Evolutionary conservation across 2,329 filamentous ascomycete species (phyloP), one percentile per base, ranked within the genome.

Genomic region (Colletotrichum tamarilloi): DNA sequence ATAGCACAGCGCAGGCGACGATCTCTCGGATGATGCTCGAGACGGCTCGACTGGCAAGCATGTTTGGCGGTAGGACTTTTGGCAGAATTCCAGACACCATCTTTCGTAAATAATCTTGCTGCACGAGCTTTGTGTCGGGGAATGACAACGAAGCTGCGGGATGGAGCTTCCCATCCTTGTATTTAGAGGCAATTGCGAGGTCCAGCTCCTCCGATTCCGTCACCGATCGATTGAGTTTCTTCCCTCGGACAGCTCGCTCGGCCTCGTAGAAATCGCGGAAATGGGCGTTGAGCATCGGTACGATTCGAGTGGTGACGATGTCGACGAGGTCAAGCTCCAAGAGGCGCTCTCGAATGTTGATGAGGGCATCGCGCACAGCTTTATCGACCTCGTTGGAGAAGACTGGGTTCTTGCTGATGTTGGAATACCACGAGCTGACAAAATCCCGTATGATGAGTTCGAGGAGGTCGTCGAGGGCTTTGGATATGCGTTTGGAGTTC

Each of bases 171-270:
- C 96, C 96, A 81, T 97, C 93, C 67, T 90, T 92, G 82, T 97
- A 99, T 83, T 97, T 98, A 53, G 91, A 92, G n/a, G 97, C 97
- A 82, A 99, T 97, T 1, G 97, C 97, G 76, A 97, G 87, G 82
- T 98, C 95, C 78, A 99, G 86, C 87, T 99, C 97, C 80, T 98
- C 96, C 1, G 95, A 97, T 84, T 99, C 97, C 3, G 97, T 98
- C 68, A 99, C 92, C 76, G 93, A 95, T 65, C 94, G 91, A 77
- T 95, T 97, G 69, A 98, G 86, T 82, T 97, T 94, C 80, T 92
- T 93, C 14, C 97, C 97, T 67, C 96, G 90, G 12, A 99, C 94
- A 9, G 91, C 89, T 70, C 93, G 90, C 84, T 99, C 97, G 0
- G 97, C 97, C 76, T 97, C 92, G 81, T 95, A 94, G 77, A 98